Base-by-base conservation (phyloP, 169 alveolate genomes). In the Ichthyophthirius multifiliis region DNA sequence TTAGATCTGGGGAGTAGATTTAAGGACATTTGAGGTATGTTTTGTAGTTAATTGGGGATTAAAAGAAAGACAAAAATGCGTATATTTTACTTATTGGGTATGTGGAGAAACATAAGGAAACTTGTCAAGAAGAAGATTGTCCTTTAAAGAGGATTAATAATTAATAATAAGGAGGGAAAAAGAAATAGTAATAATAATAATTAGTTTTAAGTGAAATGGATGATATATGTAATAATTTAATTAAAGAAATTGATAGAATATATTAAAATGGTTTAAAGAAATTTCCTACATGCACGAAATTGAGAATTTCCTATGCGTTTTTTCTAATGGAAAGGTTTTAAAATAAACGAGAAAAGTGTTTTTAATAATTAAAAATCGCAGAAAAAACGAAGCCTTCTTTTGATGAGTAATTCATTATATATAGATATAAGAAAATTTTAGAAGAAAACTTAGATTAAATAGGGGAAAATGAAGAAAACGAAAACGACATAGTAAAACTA, bases 21-120 rank as follows among this genome's bases (percentile, higher is more conserved):
- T 46, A 65, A 46, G 63, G 44, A 13, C 85, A 79, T 67, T 65
- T 79, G 43, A 48, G 78, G 35, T 79, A 79, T 65, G 85, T 79
- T 20, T 65, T 67, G 7, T 18, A 79, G 16, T 43, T 79, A 6
- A 79, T 79, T 18, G 32, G 67, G 13, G 20, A 43, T 13, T 43
- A 67, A 47, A 75, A 65, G 39, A 65, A 47, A 34, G 73, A 79
- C 39, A 65, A 48, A 20, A 65, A 79, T 15, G 30, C 81, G 15
- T 65, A 79, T 34, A 79, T 79, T 55, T 75, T 79, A 12, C 67
- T 79, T 48, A 67, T 79, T 45, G 85, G 85, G 9, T 55, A 79
- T 67, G 55, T 79, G 32, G 85, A 79, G 48, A 67, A 79, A n/a
- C 85, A 79, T 27, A 79, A 79, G 37, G 85, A 67, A 79, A 67